Evolutionary conservation across 352 stramenopile genomes (phyloP).

Genomic region (Globisporangium irregulare): DNA sequence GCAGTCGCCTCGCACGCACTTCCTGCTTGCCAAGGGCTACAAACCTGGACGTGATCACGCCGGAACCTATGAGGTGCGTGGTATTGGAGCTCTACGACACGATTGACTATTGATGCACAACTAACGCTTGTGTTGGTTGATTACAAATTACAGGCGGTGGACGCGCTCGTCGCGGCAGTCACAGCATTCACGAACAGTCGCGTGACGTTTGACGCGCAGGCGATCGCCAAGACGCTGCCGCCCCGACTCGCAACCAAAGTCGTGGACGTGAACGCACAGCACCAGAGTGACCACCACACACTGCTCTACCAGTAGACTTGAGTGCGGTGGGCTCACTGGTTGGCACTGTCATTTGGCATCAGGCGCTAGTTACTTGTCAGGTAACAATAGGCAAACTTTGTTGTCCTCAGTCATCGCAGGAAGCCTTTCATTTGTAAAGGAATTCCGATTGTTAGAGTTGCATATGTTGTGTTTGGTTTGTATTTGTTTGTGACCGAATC

Average conservation of each 20-base stretch:
- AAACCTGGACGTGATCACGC: conserved; percentile 46
- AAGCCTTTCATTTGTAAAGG: not conserved
- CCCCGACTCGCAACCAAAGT: conserved; percentile 29
- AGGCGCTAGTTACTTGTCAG: not conserved
- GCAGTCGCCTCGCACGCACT: conserved; percentile 38
- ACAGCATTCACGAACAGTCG: conserved; percentile 28
- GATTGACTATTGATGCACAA: too few relatives aligned
- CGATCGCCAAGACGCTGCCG: conserved; percentile 31
- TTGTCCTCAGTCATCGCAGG: not conserved
- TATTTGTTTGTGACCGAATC: not conserved
- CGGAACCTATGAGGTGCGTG: conserved; percentile 41
- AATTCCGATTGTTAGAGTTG: conserved; percentile 1
- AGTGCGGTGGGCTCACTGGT: not conserved
- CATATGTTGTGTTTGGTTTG: not conserved
- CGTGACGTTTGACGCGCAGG: conserved; percentile 33
- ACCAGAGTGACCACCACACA: conserved; percentile 29
- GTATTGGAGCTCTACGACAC: not conserved
- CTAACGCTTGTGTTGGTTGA: not conserved
- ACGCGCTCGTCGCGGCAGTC: conserved; percentile 36
- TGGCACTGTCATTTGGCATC: not conserved
- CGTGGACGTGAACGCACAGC: conserved; percentile 12
- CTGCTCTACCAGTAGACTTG: conserved; percentile 37
- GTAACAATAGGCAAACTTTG: not conserved
- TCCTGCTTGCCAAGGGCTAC: conserved; percentile 66
- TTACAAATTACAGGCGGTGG: conserved; percentile 22